phyloP scores from a whole-genome alignment of 257 asterid species.

The Thymus mandschuricus region DNA sequence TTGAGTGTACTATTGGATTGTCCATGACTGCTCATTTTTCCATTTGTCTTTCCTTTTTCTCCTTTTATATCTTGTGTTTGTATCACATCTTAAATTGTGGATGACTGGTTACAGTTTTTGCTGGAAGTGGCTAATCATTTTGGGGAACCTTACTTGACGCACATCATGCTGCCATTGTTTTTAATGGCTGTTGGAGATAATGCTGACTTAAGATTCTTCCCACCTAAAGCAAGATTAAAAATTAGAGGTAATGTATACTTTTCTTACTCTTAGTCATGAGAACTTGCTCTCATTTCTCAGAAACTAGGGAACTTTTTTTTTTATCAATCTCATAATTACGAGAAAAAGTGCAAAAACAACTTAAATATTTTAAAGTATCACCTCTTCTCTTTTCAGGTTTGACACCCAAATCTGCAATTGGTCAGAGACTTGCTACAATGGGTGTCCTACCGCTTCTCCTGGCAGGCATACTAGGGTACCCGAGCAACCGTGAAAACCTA shows the following conservation, averaged over 20 bases:
- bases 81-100: constrained; percentile 27
- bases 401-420: constrained; percentile 69
- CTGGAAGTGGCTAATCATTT: constrained; percentile 66
- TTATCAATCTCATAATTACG: not conserved
- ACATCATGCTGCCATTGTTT: constrained; percentile 86
- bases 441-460: constrained; percentile 90
- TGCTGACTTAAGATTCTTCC: constrained; percentile 69
- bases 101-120: constrained; percentile 64
- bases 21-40: constrained; percentile 20
- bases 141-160: constrained; percentile 80
- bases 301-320: not conserved
- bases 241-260: constrained; percentile 53
- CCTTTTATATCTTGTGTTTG: constrained; percentile 4
- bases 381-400: constrained; percentile 54
- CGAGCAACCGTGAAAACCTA: constrained; percentile 68
- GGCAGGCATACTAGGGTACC: constrained; percentile 94
- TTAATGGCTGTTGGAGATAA: constrained; percentile 81
- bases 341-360: not conserved
- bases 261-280: constrained; percentile 8
- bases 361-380: not conserved
- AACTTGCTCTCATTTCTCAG: constrained; percentile 19
- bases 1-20: constrained; percentile 28
- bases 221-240: constrained; percentile 56
- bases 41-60: constrained; percentile 3
- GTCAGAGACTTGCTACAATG: constrained; percentile 74